Evolutionary conservation across 2,329 filamentous ascomycete species (phyloP), one percentile per base, ranked within the genome.

Genomic region (Verticillium nubilum): DNA sequence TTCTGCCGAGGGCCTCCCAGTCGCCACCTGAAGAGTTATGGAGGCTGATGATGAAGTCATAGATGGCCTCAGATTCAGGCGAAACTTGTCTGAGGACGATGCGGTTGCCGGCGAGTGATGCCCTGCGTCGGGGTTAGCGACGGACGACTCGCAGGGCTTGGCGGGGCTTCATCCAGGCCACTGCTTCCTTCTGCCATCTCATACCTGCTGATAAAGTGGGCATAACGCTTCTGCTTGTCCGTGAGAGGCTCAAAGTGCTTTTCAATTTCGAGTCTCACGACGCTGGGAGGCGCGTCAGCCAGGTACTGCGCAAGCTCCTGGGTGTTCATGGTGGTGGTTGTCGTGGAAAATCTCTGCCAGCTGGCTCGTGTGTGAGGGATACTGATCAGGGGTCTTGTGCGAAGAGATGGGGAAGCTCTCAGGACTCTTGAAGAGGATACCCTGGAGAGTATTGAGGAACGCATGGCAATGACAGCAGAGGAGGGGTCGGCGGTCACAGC

Each of bases 181-280:
- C 33, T 17, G 15, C 33, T 33, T 33, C 33, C 33, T 13, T 4
- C 33, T 15, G 19, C 19, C 19, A 3, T 50, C 42, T 50, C 79
- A 67, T 80, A 91, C 89, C 84, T 86, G 83, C 88, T 91, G 71
- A 96, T 91, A 71, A 88, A 92, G 76, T 97, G 93, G 64, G 93
- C 90, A 80, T 97, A 97, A 70, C 90, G 87, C 79, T 94, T 92
- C 78, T 96, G 86, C 71, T 89, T 80, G 68, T 90, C 85, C 58
- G 77, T 82, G 62, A 95, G 75, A 35, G 87, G 86, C 59, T 94
- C 89, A 68, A 98, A 99, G 76, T 98, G 94, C 71, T 92, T 90
- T 77, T 92, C 92, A 73, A 98, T 95, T 73, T 92, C 88, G 56
- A 99, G 85, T 54, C 88, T 86, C 61, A 97, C 94, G 59, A 97